These are phyloP conservation scores for Kurtzmaniella quercitrusa DNA, from an alignment of 1,139 yeast genomes.

Conservation along the genomic window DNA sequence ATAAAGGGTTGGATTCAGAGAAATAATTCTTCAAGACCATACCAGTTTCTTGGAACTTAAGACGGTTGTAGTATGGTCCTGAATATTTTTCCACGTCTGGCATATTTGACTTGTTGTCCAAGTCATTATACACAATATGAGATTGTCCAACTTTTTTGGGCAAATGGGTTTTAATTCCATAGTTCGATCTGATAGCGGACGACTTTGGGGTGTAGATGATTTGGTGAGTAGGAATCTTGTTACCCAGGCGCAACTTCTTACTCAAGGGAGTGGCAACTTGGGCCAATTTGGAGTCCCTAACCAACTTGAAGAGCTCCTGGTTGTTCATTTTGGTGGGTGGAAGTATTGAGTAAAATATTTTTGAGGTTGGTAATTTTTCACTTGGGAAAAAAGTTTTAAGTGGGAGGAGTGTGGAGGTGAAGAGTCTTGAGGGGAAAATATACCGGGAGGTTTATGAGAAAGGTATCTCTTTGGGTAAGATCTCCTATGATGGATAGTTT, in stretches of 20 bases:
- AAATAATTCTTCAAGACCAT: constrained; percentile 30
- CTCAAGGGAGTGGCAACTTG: constrained; percentile 44
- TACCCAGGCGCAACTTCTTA: constrained; percentile 28
- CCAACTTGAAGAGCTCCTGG: constrained; percentile 36
- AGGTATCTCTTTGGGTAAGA: no score
- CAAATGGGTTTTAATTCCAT: constrained; percentile 41
- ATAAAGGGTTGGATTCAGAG: constrained; percentile 30
- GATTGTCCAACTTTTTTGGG: constrained; percentile 42
- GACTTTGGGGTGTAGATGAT: constrained; percentile 41
- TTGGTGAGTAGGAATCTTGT: constrained; percentile 40
- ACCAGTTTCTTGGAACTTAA: constrained; percentile 43
- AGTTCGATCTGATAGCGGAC: constrained; percentile 40
- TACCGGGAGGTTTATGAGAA: no score
- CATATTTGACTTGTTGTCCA: constrained; percentile 41
- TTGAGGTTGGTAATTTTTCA: background rate
- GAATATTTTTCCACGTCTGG: constrained; percentile 47
- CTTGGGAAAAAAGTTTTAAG: background rate
- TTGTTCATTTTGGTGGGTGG: constrained; percentile 17
- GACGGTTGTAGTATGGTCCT: constrained; percentile 34
- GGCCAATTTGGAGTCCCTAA: constrained; percentile 41
- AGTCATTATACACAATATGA: constrained; percentile 41
- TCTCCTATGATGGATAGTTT: no score
- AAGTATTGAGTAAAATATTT: background rate
- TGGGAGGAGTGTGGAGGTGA: background rate
- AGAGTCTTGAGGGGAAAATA: no score